Evolutionary conservation across 306 rosid genomes (phyloP).

Genomic region (Trifolium subterraneum): DNA sequence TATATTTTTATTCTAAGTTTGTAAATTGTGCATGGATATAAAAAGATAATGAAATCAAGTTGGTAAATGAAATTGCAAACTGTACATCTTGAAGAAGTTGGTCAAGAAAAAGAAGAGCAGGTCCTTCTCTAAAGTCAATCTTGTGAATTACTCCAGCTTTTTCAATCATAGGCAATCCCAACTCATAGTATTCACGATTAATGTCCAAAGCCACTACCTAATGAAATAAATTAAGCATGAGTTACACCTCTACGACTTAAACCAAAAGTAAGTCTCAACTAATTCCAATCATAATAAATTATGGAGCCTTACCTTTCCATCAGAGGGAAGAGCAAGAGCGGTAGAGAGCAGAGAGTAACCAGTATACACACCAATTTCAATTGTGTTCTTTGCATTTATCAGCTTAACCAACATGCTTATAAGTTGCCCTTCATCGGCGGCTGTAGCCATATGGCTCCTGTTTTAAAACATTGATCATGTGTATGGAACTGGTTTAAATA

Average conservation of each 20-base stretch:
- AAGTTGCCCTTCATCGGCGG: conserved; percentile 89
- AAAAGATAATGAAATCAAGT: background rate
- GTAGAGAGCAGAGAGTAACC: conserved; percentile 92
- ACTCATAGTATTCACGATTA: conserved; percentile 74
- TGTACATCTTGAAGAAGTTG: conserved; percentile 64
- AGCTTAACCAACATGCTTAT: conserved; percentile 77
- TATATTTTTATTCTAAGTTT: background rate
- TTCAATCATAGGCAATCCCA: conserved; percentile 74
- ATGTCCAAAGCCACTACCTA: conserved; percentile 92
- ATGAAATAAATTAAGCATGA: background rate
- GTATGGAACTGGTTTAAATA: background rate
- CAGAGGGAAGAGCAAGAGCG: conserved; percentile 82
- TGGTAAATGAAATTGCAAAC: background rate
- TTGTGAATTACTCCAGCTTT: conserved; percentile 86
- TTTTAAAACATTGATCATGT: background rate
- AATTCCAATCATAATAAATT: background rate
- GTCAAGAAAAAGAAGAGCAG: conserved; percentile 84
- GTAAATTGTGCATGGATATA: background rate
- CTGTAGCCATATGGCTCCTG: conserved; percentile 85
- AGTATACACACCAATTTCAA: conserved; percentile 93
- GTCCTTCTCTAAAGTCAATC: conserved; percentile 89
- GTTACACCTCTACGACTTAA: background rate
- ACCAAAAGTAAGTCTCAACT: no score
- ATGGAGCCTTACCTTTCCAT: conserved; percentile 58
- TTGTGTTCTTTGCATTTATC: conserved; percentile 80